Conservation (phyloP, 2,329 filamentous ascomycete genomes). For the Colletotrichum sp. region DNA sequence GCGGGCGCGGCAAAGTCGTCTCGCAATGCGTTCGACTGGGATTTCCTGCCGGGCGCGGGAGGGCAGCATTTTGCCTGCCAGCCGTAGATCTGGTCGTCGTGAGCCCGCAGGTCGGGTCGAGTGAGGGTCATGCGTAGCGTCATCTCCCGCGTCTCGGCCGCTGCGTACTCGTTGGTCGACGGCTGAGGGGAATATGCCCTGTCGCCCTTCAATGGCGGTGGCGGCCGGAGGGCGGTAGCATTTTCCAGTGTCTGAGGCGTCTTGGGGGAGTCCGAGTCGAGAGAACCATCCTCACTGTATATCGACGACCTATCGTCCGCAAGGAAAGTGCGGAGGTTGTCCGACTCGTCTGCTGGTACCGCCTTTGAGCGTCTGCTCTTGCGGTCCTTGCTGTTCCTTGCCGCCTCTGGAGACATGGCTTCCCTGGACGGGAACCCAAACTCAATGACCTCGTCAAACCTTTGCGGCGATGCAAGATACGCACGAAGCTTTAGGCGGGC, state of each 20-base stretch:
- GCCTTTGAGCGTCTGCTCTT: conserved; percentile 15
- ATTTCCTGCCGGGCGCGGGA: conserved; percentile 25
- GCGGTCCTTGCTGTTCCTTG: conserved; percentile 32
- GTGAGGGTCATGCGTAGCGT: conserved; percentile 96
- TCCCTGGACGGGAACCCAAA: conserved; percentile 84
- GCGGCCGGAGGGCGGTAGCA: conserved; percentile 31
- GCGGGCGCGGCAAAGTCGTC: conserved; percentile 37
- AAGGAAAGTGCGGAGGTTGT: conserved; percentile 62
- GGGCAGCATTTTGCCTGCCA: conserved; percentile 56
- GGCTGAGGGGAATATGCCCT: conserved; percentile 31
- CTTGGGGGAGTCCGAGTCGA: conserved; percentile 65
- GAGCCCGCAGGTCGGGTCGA: conserved; percentile 80
- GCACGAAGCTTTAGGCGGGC: conserved; percentile 84
- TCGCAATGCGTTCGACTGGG: conserved; percentile 27
- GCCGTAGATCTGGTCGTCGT: conserved; percentile 75
- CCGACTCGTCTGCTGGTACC: conserved; percentile 41
- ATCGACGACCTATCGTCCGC: conserved; percentile 62
- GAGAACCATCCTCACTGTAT: conserved; percentile 60
- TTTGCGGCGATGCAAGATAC: conserved; percentile 87
- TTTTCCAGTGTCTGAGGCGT: conserved; percentile 58
- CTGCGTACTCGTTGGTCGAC: conserved; percentile 45
- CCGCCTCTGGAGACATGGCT: conserved; percentile 35
- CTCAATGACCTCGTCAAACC: conserved; percentile 94
- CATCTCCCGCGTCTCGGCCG: conserved; percentile 78
- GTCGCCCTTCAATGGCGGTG: conserved; percentile 28